Conservation (phyloP, 345 rosid genomes). For the Salix exigua region DNA sequence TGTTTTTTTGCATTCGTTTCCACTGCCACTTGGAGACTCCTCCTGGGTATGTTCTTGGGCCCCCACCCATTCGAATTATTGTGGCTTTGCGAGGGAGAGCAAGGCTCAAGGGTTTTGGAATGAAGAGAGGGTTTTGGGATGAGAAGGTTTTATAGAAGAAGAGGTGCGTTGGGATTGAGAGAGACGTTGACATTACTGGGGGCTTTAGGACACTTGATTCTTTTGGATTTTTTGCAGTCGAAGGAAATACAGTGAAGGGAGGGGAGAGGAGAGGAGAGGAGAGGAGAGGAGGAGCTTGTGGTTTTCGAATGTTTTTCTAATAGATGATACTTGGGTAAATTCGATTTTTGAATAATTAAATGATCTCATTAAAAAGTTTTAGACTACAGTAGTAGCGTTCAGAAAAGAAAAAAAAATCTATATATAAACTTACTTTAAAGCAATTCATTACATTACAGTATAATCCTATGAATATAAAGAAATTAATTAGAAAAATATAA, state of each 20-base stretch:
- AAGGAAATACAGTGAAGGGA: not conserved
- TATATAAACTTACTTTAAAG: too few relatives aligned
- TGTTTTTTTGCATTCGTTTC: conserved; percentile 91
- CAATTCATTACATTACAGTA: too few relatives aligned
- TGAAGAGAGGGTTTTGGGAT: conserved; percentile 10
- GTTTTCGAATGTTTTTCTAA: not conserved
- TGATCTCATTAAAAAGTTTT: too few relatives aligned
- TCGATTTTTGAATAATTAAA: too few relatives aligned
- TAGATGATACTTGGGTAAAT: not conserved
- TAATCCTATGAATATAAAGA: too few relatives aligned
- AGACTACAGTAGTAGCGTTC: too few relatives aligned
- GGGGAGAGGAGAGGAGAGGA: not conserved
- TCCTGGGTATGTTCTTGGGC: conserved; percentile 79
- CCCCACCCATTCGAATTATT: conserved; percentile 80
- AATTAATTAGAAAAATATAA: too few relatives aligned
- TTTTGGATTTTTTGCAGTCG: not conserved
- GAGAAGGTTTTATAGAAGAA: conserved; percentile 1
- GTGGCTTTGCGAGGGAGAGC: conserved; percentile 28
- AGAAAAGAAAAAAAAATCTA: too few relatives aligned
- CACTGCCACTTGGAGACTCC: conserved; percentile 92
- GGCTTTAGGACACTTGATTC: not conserved
- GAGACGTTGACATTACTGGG: conserved; percentile 12
- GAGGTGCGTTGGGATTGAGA: conserved; percentile 9
- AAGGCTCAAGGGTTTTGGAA: conserved; percentile 33
- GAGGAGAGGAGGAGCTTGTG: not conserved